Evolutionary conservation across 208 protist genomes (phyloP).

Genomic region (Leptomonas pyrrhocoris): DNA sequence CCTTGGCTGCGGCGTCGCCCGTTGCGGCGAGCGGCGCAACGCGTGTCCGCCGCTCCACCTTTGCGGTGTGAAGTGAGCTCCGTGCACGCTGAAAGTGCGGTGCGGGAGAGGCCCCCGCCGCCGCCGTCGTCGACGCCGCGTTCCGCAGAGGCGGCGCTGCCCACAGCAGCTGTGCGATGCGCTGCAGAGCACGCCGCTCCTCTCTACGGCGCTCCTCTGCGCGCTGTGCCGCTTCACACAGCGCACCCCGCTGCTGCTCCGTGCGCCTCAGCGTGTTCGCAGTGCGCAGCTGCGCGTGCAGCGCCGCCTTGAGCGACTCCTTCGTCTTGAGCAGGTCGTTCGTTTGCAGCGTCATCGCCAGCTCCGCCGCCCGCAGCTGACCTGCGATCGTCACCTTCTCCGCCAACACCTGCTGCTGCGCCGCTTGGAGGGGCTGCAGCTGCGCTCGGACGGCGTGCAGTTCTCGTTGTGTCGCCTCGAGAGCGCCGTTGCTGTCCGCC

Average conservation of each 20-base stretch:
- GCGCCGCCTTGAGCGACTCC: constrained; percentile 30
- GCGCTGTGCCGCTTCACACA: constrained; percentile 13
- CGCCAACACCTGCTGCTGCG: constrained; percentile 28
- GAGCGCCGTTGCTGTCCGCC: constrained; percentile 4
- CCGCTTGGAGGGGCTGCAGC: constrained; percentile 43
- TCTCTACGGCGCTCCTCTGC: constrained; percentile 18
- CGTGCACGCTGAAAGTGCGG: not conserved
- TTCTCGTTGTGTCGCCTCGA: constrained; percentile 29
- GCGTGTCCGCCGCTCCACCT: no score
- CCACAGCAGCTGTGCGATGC: constrained; percentile 16
- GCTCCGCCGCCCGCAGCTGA: constrained; percentile 7
- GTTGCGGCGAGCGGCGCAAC: no score
- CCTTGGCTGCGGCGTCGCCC: no score
- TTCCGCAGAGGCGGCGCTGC: not conserved
- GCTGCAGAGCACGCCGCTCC: constrained; percentile 4
- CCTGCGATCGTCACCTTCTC: not conserved
- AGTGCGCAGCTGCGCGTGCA: constrained; percentile 28
- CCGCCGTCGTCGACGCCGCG: not conserved
- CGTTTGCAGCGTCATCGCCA: not conserved
- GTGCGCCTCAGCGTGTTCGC: not conserved
- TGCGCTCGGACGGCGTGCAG: constrained; percentile 11
- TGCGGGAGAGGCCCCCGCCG: not conserved
- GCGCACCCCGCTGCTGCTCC: constrained; percentile 19
- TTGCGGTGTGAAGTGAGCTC: not conserved
- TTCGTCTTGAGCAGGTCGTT: constrained; percentile 27